Evolutionary conservation across 176 grass and related monocot genomes (phyloP).

Genomic region (Panicum miliaceum): DNA sequence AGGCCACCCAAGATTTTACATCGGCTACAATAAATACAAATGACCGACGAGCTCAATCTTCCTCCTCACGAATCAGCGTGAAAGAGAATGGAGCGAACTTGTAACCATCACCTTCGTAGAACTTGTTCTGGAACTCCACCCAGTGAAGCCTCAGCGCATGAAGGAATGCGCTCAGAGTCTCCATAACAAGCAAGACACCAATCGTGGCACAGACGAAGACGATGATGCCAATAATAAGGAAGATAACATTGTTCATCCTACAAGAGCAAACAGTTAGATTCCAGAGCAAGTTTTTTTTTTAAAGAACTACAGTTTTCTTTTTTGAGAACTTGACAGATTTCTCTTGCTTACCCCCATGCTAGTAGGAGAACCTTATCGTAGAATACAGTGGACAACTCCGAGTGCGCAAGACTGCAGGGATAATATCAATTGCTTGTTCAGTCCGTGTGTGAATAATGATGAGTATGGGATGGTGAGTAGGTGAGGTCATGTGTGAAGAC

Average conservation of each 20-base stretch:
- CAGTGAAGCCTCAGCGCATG: constrained; percentile 98
- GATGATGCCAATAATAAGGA: constrained; percentile 54
- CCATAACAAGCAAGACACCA: constrained; percentile 95
- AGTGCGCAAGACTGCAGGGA: constrained; percentile 84
- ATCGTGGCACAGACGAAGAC: constrained; percentile 79
- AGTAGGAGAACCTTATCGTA: constrained; percentile 91
- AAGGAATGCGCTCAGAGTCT: constrained; percentile 92
- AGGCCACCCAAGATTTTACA: constrained; percentile 43
- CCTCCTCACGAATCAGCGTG: constrained; percentile 58
- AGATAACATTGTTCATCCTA: constrained; percentile 66
- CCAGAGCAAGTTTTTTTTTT: neutral
- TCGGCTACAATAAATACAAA: constrained; percentile 39
- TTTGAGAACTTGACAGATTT: neutral
- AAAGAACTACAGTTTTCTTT: neutral
- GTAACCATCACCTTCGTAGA: constrained; percentile 98
- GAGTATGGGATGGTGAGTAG: neutral
- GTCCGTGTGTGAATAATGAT: neutral
- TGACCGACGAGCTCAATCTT: constrained; percentile 54
- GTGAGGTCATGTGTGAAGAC: neutral
- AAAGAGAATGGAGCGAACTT: constrained; percentile 93
- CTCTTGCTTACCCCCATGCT: constrained; percentile 66
- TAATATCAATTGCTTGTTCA: constrained; percentile 33
- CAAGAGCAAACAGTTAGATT: constrained; percentile 29
- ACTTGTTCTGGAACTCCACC: constrained; percentile 99
- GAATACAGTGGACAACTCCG: constrained; percentile 87